Percentiles rank a stretch among this genome's conserved stretches.
Evolutionary conservation across 2,329 filamentous ascomycete genomes (phyloP).

Genomic region (Scedosporium minutisporum): DNA sequence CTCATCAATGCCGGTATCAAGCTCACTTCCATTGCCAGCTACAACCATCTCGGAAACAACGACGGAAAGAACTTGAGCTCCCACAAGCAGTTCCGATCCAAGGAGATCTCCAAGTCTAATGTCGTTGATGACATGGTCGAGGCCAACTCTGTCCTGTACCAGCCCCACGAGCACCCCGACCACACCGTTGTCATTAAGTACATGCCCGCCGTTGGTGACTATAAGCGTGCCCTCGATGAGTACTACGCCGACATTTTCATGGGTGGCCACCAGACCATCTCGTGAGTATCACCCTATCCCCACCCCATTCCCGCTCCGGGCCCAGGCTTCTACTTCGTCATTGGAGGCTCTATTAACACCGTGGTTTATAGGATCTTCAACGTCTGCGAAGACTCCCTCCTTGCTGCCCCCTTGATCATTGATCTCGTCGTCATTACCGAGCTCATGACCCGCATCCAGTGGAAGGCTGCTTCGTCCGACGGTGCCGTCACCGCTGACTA

Average conservation of each 20-base stretch:
- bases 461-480: conserved; percentile 55
- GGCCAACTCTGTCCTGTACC: conserved; percentile 85
- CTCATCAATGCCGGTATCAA: conserved; percentile 98
- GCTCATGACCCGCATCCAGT: conserved; percentile 97
- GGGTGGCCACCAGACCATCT: conserved; percentile 95
- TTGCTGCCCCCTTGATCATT: conserved; percentile 94
- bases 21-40: conserved; percentile 94
- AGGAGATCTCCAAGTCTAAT: conserved; percentile 99
- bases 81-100: conserved; percentile 96
- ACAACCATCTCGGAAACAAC: conserved; percentile 99
- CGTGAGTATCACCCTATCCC: conserved; percentile 33
- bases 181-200: conserved; percentile 99
- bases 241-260: conserved; percentile 99
- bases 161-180: conserved; percentile 86
- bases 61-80: conserved; percentile 98
- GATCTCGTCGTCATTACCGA: conserved; percentile 87
- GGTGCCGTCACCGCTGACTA: conserved; percentile 54
- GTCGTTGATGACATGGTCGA: conserved; percentile 99
- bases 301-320: neutral
- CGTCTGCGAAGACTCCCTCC: conserved; percentile 94
- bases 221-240: conserved; percentile 97
- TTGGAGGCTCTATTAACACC: neutral
- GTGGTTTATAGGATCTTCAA: conserved; percentile 72
- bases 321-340: neutral
- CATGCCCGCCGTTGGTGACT: conserved; percentile 97